A percentile compares a stretch with the other conserved stretches of the same genome.
Evolutionary conservation across 306 rosid species (phyloP).

Genomic region (Pueraria montana): DNA sequence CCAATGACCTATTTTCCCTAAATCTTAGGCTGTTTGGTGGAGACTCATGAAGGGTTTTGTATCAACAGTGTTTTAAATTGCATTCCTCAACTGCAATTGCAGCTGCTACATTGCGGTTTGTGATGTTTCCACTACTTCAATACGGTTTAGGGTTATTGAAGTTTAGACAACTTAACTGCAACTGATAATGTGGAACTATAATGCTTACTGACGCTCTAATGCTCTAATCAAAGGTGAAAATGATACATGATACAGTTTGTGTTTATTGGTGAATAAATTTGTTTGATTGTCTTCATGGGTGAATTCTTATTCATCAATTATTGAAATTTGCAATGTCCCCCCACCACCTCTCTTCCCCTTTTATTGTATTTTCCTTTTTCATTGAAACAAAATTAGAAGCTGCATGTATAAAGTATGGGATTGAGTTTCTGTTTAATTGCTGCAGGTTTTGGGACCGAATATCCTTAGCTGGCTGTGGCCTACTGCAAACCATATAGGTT

Average conservation of each 20-base stretch:
- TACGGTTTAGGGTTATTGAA: conserved; percentile 7
- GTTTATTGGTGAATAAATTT: conserved; percentile 3
- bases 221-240: background rate
- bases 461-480: conserved; percentile 83
- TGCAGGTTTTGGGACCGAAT: conserved; percentile 90
- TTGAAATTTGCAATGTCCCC: background rate
- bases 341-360: background rate
- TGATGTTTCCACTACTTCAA: background rate
- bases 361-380: background rate
- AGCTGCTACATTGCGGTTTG: background rate
- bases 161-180: conserved; percentile 13
- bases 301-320: background rate
- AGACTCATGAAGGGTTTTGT: conserved; percentile 6
- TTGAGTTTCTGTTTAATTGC: conserved; percentile 47
- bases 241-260: conserved; percentile 4
- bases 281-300: background rate
- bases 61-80: conserved; percentile 7
- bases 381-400: conserved; percentile 19
- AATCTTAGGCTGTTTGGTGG: conserved; percentile 6
- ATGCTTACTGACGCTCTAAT: background rate
- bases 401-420: background rate
- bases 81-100: background rate
- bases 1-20: background rate
- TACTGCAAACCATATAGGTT: conserved; percentile 72
- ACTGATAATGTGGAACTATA: conserved; percentile 3